A percentile compares a stretch with the other conserved stretches of the same genome.
These are phyloP conservation scores for Dioscorea alata DNA, from an alignment of 106 monocot species.

Conservation along the genomic window DNA sequence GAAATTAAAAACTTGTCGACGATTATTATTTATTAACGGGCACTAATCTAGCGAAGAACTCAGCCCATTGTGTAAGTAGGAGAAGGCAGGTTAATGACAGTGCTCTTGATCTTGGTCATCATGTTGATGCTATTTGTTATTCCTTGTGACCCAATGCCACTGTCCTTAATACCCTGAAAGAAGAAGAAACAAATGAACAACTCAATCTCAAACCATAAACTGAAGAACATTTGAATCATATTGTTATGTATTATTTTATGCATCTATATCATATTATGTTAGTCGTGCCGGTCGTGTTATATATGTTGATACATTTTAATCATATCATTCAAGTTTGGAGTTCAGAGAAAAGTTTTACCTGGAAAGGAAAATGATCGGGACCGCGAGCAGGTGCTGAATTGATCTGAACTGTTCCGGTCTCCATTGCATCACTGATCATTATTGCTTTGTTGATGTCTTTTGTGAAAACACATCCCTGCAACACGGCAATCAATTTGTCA, in stretches of 20 bases:
- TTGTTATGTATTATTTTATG: too few species aligned
- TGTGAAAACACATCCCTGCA: constrained; percentile 95
- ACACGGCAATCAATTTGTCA: background rate
- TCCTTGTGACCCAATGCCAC: constrained; percentile 97
- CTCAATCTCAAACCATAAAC: background rate
- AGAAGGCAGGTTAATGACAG: constrained; percentile 84
- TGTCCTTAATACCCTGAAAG: constrained; percentile 85
- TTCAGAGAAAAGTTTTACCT: constrained; percentile 34
- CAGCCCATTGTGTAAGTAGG: constrained; percentile 92
- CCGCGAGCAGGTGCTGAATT: constrained; percentile 98
- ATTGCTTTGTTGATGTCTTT: constrained; percentile 93
- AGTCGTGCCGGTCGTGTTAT: too few species aligned
- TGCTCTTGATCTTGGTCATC: constrained; percentile 97
- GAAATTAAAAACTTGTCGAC: too few species aligned
- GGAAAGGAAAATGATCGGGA: constrained; percentile 97
- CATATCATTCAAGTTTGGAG: background rate
- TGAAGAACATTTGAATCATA: background rate
- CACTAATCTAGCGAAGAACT: constrained; percentile 5
- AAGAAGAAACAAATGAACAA: too few species aligned
- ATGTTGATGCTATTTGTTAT: constrained; percentile 98
- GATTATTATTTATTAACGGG: background rate
- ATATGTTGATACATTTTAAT: too few species aligned
- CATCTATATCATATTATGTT: too few species aligned
- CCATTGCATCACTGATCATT: constrained; percentile 96
- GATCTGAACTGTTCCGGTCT: constrained; percentile 93